phyloP scores from a whole-genome alignment of 2,329 filamentous ascomycete species.

The Pseudogymnoascus sp. region DNA sequence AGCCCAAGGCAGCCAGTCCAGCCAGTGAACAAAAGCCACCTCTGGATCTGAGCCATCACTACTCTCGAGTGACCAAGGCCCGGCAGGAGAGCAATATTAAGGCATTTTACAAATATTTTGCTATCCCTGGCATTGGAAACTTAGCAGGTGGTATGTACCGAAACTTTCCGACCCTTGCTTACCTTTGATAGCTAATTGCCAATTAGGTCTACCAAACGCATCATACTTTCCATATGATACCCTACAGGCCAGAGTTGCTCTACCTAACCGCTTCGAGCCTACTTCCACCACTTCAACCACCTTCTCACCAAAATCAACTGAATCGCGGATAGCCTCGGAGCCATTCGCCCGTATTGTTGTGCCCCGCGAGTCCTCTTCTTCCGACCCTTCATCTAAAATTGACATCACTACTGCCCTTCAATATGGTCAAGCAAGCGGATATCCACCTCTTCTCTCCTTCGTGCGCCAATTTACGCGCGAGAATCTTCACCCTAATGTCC shows the following conservation, averaged over 20 bases:
- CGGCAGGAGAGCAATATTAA: conserved; percentile 65
- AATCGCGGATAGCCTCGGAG: conserved; percentile 9
- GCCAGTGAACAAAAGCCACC: conserved; percentile 37
- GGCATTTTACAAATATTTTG: conserved; percentile 78
- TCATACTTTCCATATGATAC: conserved; percentile 87
- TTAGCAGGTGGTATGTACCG: conserved; percentile 50
- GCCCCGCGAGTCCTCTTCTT: conserved; percentile 57
- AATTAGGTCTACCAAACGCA: conserved; percentile 68
- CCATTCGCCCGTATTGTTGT: conserved; percentile 53
- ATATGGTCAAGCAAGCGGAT: conserved; percentile 78
- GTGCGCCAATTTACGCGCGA: conserved; percentile 71
- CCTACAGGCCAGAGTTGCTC: conserved; percentile 72
- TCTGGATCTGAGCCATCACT: conserved; percentile 72
- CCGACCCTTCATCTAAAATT: conserved; percentile 61
- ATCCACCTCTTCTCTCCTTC: conserved; percentile 71
- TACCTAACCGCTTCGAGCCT: conserved; percentile 63
- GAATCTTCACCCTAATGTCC: conserved; percentile 72
- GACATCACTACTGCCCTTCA: conserved; percentile 78
- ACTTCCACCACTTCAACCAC: neutral
- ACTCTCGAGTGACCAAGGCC: conserved; percentile 61
- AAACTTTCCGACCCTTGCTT: neutral
- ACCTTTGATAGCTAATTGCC: conserved; percentile 10
- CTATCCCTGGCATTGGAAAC: conserved; percentile 55
- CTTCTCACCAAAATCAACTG: conserved; percentile 26
- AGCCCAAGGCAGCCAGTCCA: neutral